Percentiles rank a stretch among this genome's conserved stretches.
These are phyloP conservation scores for Penicillium maclennaniae DNA, from an alignment of 495 filamentous ascomycete species.

Conservation along the genomic window DNA sequence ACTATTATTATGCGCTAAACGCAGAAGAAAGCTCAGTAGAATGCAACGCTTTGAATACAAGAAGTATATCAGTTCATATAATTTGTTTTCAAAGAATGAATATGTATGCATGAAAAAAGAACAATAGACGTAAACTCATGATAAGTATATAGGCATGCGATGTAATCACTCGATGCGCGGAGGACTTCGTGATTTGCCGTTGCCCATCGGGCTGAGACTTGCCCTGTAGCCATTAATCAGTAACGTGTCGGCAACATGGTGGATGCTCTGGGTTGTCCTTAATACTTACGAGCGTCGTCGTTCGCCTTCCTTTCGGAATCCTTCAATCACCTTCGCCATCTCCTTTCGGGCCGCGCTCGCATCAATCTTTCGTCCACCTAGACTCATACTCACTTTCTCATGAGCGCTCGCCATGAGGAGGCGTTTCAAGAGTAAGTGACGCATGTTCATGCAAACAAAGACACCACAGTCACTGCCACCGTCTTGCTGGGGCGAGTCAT, in stretches of 20 bases:
- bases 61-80: slow-evolving; percentile 6
- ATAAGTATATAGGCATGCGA: background rate
- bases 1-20: background rate
- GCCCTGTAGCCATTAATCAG: slow-evolving; percentile 16
- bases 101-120: slow-evolving; percentile 17
- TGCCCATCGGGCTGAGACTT: slow-evolving; percentile 36
- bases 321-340: slow-evolving; percentile 83
- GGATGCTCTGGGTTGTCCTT: background rate
- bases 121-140: slow-evolving; percentile 16
- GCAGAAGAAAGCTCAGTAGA: background rate
- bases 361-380: slow-evolving; percentile 76
- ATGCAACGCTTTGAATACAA: slow-evolving; percentile 9
- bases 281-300: slow-evolving; percentile 66
- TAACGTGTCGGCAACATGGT: slow-evolving; percentile 9
- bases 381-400: slow-evolving; percentile 89
- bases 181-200: slow-evolving; percentile 38
- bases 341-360: slow-evolving; percentile 72
- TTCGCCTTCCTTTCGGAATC: slow-evolving; percentile 76
- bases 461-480: slow-evolving; percentile 94
- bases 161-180: slow-evolving; percentile 39
- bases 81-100: slow-evolving; percentile 2
- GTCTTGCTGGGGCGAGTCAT: slow-evolving; percentile 86
- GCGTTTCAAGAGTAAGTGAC: slow-evolving; percentile 76
- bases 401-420: slow-evolving; percentile 70
- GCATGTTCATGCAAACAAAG: slow-evolving; percentile 92